These are phyloP conservation scores for Alternaria gaisen DNA, from an alignment of 2,329 filamentous ascomycete species.

Conservation along the genomic window DNA sequence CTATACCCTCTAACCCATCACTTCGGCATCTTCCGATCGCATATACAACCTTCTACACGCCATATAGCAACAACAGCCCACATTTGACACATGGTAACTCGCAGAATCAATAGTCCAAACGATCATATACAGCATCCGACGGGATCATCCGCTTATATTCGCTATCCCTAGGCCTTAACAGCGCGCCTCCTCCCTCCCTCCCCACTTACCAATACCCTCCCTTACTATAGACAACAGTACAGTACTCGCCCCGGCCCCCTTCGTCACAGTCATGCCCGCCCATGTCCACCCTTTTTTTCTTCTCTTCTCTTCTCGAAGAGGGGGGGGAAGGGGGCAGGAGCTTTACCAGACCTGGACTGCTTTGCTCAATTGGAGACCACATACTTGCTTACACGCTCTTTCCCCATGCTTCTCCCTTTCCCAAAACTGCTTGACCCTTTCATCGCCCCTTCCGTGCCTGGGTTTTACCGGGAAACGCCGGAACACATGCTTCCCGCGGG, in stretches of 20 bases:
- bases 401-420: no score
- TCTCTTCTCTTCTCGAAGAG: no score
- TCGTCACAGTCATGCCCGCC: background rate
- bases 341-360: background rate
- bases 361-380: background rate
- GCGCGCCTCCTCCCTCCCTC: background rate
- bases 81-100: background rate
- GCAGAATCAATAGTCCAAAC: background rate
- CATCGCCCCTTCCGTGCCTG: background rate
- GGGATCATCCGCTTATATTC: background rate
- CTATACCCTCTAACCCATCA: background rate
- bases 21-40: background rate
- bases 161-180: background rate
- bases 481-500: background rate
- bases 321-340: no score
- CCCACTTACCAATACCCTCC: background rate
- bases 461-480: background rate
- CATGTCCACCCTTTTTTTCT: background rate
- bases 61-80: background rate
- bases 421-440: background rate
- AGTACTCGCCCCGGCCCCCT: slow-evolving; percentile 3
- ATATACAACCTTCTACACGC: background rate
- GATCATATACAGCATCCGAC: background rate
- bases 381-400: background rate
- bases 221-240: background rate